These are phyloP conservation scores for Camellia japonica DNA, from an alignment of 148 eudicot genomes.

Conservation along the genomic window DNA sequence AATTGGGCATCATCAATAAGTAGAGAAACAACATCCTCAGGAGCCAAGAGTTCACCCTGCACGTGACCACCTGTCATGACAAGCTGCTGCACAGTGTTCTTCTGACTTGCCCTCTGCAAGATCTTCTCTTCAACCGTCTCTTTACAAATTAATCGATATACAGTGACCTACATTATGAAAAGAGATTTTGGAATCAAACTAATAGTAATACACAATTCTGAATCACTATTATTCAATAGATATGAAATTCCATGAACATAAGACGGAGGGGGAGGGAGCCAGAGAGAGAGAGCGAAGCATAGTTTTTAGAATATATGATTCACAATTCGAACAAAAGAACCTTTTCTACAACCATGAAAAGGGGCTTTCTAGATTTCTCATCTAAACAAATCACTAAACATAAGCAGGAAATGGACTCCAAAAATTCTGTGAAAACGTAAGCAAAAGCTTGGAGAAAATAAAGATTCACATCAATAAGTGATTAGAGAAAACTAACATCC, in stretches of 20 bases:
- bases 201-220: neutral
- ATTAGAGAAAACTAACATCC: slow-evolving; percentile 59
- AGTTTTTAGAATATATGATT: too few species aligned
- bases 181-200: neutral
- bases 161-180: slow-evolving; percentile 66
- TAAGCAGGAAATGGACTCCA: too few species aligned
- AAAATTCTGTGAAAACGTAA: too few species aligned
- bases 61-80: slow-evolving; percentile 99
- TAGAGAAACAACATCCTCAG: slow-evolving; percentile 94
- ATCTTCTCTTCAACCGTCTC: slow-evolving; percentile 98
- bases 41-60: slow-evolving; percentile 92
- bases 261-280: too few species aligned
- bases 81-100: slow-evolving; percentile 94
- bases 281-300: too few species aligned
- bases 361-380: too few species aligned
- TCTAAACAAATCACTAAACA: too few species aligned
- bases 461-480: neutral
- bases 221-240: too few species aligned
- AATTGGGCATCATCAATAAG: slow-evolving; percentile 89
- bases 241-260: too few species aligned
- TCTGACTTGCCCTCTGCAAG: slow-evolving; percentile 92
- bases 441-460: too few species aligned
- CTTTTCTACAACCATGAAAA: too few species aligned
- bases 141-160: slow-evolving; percentile 89
- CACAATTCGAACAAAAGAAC: too few species aligned